These are phyloP conservation scores for Trapa incisa DNA, from an alignment of 345 rosid genomes.

Conservation along the genomic window DNA sequence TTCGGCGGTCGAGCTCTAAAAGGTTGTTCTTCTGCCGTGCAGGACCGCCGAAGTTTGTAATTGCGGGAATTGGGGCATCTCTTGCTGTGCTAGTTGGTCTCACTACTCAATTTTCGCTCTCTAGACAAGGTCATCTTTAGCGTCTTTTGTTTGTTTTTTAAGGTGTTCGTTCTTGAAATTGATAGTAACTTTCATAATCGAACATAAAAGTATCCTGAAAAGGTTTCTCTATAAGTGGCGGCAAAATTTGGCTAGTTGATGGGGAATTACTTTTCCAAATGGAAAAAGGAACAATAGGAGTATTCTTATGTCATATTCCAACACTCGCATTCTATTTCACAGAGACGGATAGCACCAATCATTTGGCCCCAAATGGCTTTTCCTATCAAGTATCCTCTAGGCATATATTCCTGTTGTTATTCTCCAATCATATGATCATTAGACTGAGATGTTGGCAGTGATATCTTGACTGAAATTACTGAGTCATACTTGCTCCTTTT, in stretches of 20 bases:
- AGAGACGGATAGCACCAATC: no score
- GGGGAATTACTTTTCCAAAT: neutral
- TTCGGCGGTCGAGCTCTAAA: neutral
- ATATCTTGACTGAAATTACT: neutral
- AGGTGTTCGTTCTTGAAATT: no score
- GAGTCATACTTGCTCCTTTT: neutral
- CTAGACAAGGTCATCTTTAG: constrained; percentile 30
- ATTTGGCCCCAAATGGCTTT: no score
- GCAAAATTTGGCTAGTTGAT: neutral
- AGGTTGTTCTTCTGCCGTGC: neutral
- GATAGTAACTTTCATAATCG: neutral
- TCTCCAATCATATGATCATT: no score
- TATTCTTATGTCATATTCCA: no score
- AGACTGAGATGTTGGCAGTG: neutral
- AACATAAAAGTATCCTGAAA: neutral
- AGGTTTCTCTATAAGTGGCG: neutral
- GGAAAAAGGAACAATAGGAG: no score
- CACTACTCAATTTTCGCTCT: constrained; percentile 42
- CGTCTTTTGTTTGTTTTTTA: no score
- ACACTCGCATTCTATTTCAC: no score
- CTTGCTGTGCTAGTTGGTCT: constrained; percentile 38
- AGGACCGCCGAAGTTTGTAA: constrained; percentile 36
- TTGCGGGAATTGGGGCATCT: constrained; percentile 48
- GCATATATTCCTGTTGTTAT: no score
- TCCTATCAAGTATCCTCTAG: no score